phyloP scores from a whole-genome alignment of 768 basidiomycete species.

The Pulveroboletus sp. region DNA sequence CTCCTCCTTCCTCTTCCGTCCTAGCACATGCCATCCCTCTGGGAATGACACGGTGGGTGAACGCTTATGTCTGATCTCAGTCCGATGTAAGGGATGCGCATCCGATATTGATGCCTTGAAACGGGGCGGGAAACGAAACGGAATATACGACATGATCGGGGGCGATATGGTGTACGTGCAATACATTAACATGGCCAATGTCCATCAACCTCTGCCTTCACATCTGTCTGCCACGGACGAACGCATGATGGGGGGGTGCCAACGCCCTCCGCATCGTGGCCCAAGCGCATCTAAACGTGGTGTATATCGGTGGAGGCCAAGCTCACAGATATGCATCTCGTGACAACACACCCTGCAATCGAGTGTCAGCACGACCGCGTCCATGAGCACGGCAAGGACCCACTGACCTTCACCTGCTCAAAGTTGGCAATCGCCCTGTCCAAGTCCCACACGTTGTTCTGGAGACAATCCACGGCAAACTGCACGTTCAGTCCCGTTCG shows the following conservation, averaged over 20 bases:
- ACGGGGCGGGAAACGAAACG: too few relatives aligned
- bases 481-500: constrained; percentile 75
- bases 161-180: constrained; percentile 17
- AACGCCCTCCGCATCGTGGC: too few relatives aligned
- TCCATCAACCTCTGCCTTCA: not conserved
- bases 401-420: constrained; percentile 76
- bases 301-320: constrained; percentile 1
- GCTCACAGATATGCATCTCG: constrained; percentile 51
- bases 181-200: constrained; percentile 21
- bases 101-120: constrained; percentile 8
- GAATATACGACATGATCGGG: constrained; percentile 20
- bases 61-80: constrained; percentile 20
- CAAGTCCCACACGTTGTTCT: constrained; percentile 81
- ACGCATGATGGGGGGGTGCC: too few relatives aligned
- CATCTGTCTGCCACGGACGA: too few relatives aligned
- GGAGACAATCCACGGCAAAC: constrained; percentile 81
- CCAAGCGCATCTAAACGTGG: constrained; percentile 8
- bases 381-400: not conserved
- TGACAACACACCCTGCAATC: constrained; percentile 42
- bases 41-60: constrained; percentile 7
- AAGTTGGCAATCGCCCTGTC: constrained; percentile 80
- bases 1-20: constrained; percentile 11
- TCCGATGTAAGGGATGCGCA: constrained; percentile 18
- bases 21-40: constrained; percentile 3
- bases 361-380: constrained; percentile 13